These are phyloP conservation scores for Pulicaria dysenterica DNA, from an alignment of 129 eudicot species.

Conservation along the genomic window DNA sequence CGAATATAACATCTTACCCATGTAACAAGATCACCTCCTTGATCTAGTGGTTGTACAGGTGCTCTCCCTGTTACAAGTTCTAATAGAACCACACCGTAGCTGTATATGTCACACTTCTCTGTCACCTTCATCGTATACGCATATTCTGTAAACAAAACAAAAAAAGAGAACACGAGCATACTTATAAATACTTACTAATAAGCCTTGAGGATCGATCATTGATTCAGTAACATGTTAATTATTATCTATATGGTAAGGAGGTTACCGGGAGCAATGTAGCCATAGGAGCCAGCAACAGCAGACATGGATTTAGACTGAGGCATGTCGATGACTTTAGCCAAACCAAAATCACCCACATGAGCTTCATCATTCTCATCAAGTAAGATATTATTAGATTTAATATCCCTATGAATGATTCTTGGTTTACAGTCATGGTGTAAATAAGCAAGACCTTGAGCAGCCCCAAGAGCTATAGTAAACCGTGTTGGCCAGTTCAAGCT, in stretches of 20 bases:
- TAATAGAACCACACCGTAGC: constrained; percentile 92
- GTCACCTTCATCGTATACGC: constrained; percentile 99
- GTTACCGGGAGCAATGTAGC: constrained; percentile 97
- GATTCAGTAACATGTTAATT: no score
- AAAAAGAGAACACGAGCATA: constrained; percentile 1
- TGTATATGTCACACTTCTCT: constrained; percentile 91
- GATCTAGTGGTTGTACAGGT: constrained; percentile 92
- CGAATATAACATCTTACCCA: constrained; percentile 75
- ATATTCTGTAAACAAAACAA: constrained; percentile 57
- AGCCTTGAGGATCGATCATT: no score
- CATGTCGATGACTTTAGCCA: constrained; percentile 98
- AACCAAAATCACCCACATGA: constrained; percentile 98
- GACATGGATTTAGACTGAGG: constrained; percentile 97
- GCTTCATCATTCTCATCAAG: constrained; percentile 92
- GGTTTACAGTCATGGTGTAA: constrained; percentile 97
- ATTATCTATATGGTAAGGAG: not conserved
- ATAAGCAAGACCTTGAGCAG: constrained; percentile 93
- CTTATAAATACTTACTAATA: not conserved
- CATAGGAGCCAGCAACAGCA: constrained; percentile 98
- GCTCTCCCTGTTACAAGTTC: constrained; percentile 89
- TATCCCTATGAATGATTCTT: constrained; percentile 89
- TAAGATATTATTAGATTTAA: constrained; percentile 87
- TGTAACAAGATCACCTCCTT: constrained; percentile 91
- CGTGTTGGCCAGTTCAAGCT: constrained; percentile 80
- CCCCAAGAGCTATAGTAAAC: constrained; percentile 81